These are phyloP conservation scores for Plantago ovata DNA, from an alignment of 257 asterid genomes.

Conservation along the genomic window DNA sequence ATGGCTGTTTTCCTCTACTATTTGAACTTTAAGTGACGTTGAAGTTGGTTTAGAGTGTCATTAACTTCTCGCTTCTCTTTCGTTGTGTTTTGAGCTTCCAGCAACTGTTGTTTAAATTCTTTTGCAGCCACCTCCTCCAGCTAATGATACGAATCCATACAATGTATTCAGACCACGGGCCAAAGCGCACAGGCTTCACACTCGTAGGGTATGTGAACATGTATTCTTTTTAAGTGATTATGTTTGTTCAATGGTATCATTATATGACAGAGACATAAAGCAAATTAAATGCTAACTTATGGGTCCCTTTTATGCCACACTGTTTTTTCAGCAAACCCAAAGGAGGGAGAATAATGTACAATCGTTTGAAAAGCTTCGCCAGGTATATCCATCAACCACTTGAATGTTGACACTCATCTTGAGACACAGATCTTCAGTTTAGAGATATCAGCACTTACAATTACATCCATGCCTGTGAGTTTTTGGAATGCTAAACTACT, in stretches of 20 bases:
- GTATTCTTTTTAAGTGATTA: slow-evolving; percentile 12
- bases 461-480: no score
- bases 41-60: no score
- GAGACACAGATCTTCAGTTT: not conserved
- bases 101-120: slow-evolving; percentile 24
- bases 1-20: no score
- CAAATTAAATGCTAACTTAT: slow-evolving; percentile 4
- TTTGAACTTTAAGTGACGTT: no score
- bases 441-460: no score
- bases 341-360: slow-evolving; percentile 98
- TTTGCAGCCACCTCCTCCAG: slow-evolving; percentile 98
- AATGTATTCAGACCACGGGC: slow-evolving; percentile 99
- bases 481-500: not conserved
- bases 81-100: not conserved
- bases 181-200: slow-evolving; percentile 97
- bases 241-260: slow-evolving; percentile 11
- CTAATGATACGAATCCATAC: slow-evolving; percentile 92
- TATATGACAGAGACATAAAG: no score
- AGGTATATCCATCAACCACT: slow-evolving; percentile 38
- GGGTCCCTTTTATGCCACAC: slow-evolving; percentile 14
- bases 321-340: slow-evolving; percentile 68
- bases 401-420: slow-evolving; percentile 9
- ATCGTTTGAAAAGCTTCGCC: slow-evolving; percentile 99
- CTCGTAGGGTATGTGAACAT: slow-evolving; percentile 74
- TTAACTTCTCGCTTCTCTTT: no score